These are phyloP conservation scores for Dothideomycetes sp. DNA, from an alignment of 2,329 filamentous ascomycete species.

Conservation along the genomic window DNA sequence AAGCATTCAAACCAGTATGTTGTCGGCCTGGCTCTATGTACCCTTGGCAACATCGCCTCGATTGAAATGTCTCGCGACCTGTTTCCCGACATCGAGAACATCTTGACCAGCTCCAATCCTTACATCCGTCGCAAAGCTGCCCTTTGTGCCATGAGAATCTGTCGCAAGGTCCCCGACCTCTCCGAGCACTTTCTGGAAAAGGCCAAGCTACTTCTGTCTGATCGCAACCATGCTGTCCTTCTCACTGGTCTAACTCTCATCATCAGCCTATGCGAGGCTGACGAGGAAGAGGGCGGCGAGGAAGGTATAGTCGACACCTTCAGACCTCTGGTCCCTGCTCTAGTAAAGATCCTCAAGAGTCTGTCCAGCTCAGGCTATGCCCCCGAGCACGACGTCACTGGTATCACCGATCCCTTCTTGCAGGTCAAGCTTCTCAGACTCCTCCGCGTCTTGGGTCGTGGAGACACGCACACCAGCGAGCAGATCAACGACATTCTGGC, in stretches of 20 bases:
- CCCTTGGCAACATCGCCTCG: slow-evolving; percentile 93
- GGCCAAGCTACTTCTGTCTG: slow-evolving; percentile 73
- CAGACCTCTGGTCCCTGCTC: slow-evolving; percentile 67
- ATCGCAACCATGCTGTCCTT: slow-evolving; percentile 91
- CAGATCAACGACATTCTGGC: slow-evolving; percentile 98
- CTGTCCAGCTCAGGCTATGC: slow-evolving; percentile 93
- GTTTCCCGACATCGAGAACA: slow-evolving; percentile 87
- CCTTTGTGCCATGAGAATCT: slow-evolving; percentile 98
- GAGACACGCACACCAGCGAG: slow-evolving; percentile 80
- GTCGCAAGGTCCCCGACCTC: slow-evolving; percentile 91
- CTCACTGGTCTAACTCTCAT: slow-evolving; percentile 87
- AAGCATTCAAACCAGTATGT: slow-evolving; percentile 98
- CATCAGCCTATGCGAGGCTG: slow-evolving; percentile 85
- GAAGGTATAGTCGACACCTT: slow-evolving; percentile 86
- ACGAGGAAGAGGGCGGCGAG: slow-evolving; percentile 85
- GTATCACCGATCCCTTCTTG: slow-evolving; percentile 93
- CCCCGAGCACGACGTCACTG: slow-evolving; percentile 95
- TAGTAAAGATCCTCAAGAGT: slow-evolving; percentile 85
- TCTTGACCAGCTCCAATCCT: slow-evolving; percentile 89
- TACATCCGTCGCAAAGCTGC: slow-evolving; percentile 96
- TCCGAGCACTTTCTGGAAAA: slow-evolving; percentile 97
- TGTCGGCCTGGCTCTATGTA: slow-evolving; percentile 89
- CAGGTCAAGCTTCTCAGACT: slow-evolving; percentile 92
- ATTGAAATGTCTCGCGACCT: slow-evolving; percentile 97
- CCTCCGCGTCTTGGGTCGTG: slow-evolving; percentile 73